These are phyloP conservation scores for Ploettnerulaceae sp. DNA, from an alignment of 2,329 filamentous ascomycete species.

Conservation along the genomic window DNA sequence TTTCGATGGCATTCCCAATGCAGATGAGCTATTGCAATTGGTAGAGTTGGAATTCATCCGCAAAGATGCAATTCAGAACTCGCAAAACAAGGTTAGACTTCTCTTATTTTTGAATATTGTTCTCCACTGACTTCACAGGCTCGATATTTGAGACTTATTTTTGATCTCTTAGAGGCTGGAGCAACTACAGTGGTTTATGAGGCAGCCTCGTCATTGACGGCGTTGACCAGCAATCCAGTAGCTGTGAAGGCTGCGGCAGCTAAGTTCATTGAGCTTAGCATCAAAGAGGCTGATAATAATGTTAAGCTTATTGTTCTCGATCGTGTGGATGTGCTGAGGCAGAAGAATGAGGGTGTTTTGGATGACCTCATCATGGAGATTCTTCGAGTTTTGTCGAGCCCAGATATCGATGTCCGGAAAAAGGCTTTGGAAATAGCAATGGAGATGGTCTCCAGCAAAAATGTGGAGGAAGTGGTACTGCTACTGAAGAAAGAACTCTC, in stretches of 20 bases:
- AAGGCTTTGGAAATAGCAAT: slow-evolving; percentile 87
- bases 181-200: slow-evolving; percentile 96
- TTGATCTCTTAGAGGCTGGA: slow-evolving; percentile 88
- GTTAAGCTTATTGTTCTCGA: slow-evolving; percentile 98
- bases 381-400: slow-evolving; percentile 86
- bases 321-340: slow-evolving; percentile 80
- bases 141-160: slow-evolving; percentile 88
- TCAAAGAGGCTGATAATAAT: slow-evolving; percentile 98
- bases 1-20: slow-evolving; percentile 90
- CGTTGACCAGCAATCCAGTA: slow-evolving; percentile 92
- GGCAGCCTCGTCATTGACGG: slow-evolving; percentile 89
- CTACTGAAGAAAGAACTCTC: slow-evolving; percentile 95
- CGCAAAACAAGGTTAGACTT: slow-evolving; percentile 76
- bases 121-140: slow-evolving; percentile 50
- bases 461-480: slow-evolving; percentile 94
- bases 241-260: slow-evolving; percentile 93
- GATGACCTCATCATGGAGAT: slow-evolving; percentile 98
- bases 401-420: slow-evolving; percentile 90
- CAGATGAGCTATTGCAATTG: slow-evolving; percentile 88
- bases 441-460: slow-evolving; percentile 98
- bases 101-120: neutral
- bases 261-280: slow-evolving; percentile 95
- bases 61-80: slow-evolving; percentile 92
- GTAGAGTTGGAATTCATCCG: slow-evolving; percentile 96
- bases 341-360: slow-evolving; percentile 83